Evolutionary conservation across 2,329 filamentous ascomycete species (phyloP).

Genomic region (Septoria petroselini): DNA sequence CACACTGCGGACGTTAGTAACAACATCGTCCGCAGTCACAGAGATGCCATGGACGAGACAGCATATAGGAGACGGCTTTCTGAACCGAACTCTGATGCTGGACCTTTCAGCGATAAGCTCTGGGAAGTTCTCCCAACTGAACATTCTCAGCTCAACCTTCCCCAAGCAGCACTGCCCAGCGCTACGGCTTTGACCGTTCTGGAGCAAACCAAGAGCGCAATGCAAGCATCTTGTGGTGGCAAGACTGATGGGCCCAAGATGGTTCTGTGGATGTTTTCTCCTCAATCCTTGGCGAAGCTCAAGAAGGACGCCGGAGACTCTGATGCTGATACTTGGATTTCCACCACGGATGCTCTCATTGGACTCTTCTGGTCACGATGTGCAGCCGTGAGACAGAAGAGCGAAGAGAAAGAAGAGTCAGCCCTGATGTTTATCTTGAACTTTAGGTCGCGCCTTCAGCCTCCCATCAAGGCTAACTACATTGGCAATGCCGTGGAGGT

Average conservation of each 20-base stretch:
- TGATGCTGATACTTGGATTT: conserved; percentile 20
- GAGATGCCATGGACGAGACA: neutral
- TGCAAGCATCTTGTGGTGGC: conserved; percentile 2
- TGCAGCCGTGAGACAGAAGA: conserved; percentile 12
- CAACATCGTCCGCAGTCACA: conserved; percentile 11
- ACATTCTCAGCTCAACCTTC: conserved; percentile 17
- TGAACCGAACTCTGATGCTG: conserved; percentile 2
- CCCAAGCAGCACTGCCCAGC: conserved; percentile 4
- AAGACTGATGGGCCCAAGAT: conserved; percentile 12
- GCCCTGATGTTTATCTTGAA: conserved; percentile 21
- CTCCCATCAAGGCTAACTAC: conserved; percentile 14
- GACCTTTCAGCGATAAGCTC: conserved; percentile 6
- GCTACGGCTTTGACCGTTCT: conserved; percentile 10
- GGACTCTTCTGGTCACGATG: conserved; percentile 25
- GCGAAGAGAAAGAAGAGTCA: conserved; percentile 13
- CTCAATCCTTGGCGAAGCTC: conserved; percentile 17
- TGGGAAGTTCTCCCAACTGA: conserved; percentile 20
- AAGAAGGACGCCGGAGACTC: conserved; percentile 17
- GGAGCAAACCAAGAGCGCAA: conserved; percentile 13
- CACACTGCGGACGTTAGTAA: conserved; percentile 21
- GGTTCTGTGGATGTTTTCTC: conserved; percentile 21
- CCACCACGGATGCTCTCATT: conserved; percentile 24
- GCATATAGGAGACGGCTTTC: conserved; percentile 18
- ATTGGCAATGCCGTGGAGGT: conserved; percentile 24
- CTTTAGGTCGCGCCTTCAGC: conserved; percentile 18